Conservation (phyloP, 805 yeast genomes). For the Saccharomycopsis sp. region DNA sequence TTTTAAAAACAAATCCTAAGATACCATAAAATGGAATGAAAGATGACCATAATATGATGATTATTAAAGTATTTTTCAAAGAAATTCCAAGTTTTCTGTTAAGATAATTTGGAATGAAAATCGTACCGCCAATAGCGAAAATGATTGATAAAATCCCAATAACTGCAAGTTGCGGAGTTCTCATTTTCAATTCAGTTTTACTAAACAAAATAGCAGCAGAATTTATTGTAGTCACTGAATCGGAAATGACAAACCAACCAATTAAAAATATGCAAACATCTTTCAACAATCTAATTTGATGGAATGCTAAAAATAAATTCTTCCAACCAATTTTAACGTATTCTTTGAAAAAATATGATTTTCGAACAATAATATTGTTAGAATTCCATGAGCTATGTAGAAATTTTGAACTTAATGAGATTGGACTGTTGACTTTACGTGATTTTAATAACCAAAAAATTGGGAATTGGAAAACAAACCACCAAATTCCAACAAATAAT, state of each 20-base stretch:
- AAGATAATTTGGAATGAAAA: constrained; percentile 42
- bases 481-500: constrained; percentile 65
- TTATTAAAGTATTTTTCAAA: constrained; percentile 43
- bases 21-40: constrained; percentile 68
- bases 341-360: constrained; percentile 22
- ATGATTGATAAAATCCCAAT: constrained; percentile 61
- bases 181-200: constrained; percentile 61
- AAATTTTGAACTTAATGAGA: constrained; percentile 21
- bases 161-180: constrained; percentile 54
- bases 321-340: constrained; percentile 57
- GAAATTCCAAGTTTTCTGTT: constrained; percentile 32
- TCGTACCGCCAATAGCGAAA: constrained; percentile 64
- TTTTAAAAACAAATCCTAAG: constrained; percentile 50
- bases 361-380: constrained; percentile 9
- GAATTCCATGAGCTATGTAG: constrained; percentile 15
- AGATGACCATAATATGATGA: constrained; percentile 53
- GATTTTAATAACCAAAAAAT: constrained; percentile 41
- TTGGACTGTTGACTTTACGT: constrained; percentile 33
- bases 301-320: constrained; percentile 47
- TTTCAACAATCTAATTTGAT: constrained; percentile 49
- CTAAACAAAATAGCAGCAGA: constrained; percentile 76
- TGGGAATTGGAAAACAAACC: constrained; percentile 67
- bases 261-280: constrained; percentile 61
- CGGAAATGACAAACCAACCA: constrained; percentile 75
- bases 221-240: constrained; percentile 70